phyloP scores from a whole-genome alignment of 768 basidiomycete genomes.

The Auricularia sp. region DNA sequence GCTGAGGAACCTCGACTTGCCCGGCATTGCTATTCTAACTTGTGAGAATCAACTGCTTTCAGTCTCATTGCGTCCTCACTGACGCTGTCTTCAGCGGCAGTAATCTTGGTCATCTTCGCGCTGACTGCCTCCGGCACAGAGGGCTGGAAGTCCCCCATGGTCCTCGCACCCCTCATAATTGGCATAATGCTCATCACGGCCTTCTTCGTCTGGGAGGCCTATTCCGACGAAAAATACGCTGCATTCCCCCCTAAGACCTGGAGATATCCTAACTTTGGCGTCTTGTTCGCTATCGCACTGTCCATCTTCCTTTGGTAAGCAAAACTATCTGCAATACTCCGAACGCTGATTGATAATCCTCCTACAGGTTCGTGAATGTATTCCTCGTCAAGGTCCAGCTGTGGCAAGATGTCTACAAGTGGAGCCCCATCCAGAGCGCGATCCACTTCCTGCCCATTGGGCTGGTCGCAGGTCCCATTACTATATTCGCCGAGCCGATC shows the following conservation, averaged over 20 bases:
- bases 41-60: slow-evolving; percentile 9
- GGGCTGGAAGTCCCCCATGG: slow-evolving; percentile 40
- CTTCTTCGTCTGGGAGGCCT: slow-evolving; percentile 46
- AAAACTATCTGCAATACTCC: background rate
- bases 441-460: slow-evolving; percentile 23
- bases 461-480: slow-evolving; percentile 24
- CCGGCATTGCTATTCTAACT: slow-evolving; percentile 29
- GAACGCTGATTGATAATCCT: background rate
- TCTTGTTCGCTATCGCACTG: background rate
- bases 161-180: slow-evolving; percentile 38
- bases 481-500: slow-evolving; percentile 30
- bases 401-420: slow-evolving; percentile 7
- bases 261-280: background rate
- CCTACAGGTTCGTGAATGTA: slow-evolving; percentile 1
- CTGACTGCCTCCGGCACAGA: slow-evolving; percentile 27
- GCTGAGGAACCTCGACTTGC: slow-evolving; percentile 27
- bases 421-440: slow-evolving; percentile 9
- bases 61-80: background rate
- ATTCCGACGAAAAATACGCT: slow-evolving; percentile 30
- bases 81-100: slow-evolving; percentile 17
- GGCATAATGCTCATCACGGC: slow-evolving; percentile 29
- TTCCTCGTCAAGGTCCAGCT: slow-evolving; percentile 4
- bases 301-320: background rate
- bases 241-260: slow-evolving; percentile 18
- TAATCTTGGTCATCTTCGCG: slow-evolving; percentile 33